Evolutionary conservation across 495 filamentous ascomycete species (phyloP).

Genomic region (Podospora conica): DNA sequence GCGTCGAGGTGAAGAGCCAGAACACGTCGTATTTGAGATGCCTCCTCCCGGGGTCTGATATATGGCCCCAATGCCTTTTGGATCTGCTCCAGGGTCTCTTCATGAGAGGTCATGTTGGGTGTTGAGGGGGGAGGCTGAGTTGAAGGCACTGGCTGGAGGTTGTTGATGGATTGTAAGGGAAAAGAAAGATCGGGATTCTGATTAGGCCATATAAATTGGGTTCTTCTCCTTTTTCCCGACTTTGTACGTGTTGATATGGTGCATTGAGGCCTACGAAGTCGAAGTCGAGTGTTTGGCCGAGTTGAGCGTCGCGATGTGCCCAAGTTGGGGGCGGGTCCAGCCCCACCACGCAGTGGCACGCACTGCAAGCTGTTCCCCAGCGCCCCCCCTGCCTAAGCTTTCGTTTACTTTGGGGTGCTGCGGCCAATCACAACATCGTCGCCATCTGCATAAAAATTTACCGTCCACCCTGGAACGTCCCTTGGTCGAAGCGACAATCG

Average conservation of each 20-base stretch:
- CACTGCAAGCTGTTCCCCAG: background rate
- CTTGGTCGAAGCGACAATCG: constrained; percentile 2
- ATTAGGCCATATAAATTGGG: too few species aligned
- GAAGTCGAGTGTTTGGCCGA: background rate
- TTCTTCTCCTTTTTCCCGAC: background rate
- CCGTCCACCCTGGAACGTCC: constrained; percentile 11
- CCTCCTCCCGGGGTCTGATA: constrained; percentile 39
- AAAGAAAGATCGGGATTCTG: background rate
- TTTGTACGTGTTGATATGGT: background rate
- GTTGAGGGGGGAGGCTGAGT: background rate
- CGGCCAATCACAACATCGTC: constrained; percentile 19
- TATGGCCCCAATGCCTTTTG: constrained; percentile 32
- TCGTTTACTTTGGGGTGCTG: constrained; percentile 1
- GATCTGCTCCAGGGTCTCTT: constrained; percentile 18
- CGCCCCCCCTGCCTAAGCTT: constrained; percentile 2
- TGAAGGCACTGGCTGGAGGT: background rate
- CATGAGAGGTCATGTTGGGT: constrained; percentile 6
- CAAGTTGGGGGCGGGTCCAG: background rate
- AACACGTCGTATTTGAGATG: constrained; percentile 35
- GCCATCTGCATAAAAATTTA: constrained; percentile 21
- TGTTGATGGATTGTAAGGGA: background rate
- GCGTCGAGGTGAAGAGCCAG: constrained; percentile 35
- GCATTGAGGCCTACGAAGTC: too few species aligned
- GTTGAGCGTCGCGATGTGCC: background rate
- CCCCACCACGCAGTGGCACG: background rate